Evolutionary conservation across 768 basidiomycete genomes (phyloP), one percentile per base, ranked within the genome.

Genomic region (Rhodotorula babjevae): DNA sequence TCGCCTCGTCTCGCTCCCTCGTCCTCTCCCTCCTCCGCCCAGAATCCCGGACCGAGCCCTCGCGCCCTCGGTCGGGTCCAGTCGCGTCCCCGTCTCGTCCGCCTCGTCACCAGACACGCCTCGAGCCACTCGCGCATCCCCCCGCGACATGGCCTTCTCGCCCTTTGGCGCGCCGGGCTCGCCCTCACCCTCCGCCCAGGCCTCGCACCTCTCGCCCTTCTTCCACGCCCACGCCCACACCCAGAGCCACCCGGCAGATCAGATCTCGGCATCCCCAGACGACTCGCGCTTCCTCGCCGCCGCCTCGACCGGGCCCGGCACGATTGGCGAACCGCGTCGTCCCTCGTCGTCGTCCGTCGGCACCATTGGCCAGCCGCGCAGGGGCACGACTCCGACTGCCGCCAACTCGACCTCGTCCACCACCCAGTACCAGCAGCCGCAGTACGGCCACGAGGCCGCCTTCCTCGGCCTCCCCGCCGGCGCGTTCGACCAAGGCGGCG

Each of bases 281-380:
- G 50, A 52, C 50, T 52, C 50, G 50, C 50, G 50, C 23, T 52
- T 47, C 16, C 59, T 40, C 23, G 64, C 55, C 46, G 29, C 23
- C 40, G 36, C 68, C 46, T 40, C 53, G 46, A 16, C 42, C 62
- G 5, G 27, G 70, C 3, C 60, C 61, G 70, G 44, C 59, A 60
- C 14, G 63, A 64, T 52, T 33, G 69, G 23, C 63, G 71, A 50
- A 63, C 18, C 47, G 19, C 47, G 47, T 49, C 47, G 19, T 15
- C 46, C 15, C 19, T 46, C 46, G 19, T 15, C 50, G 33, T 73
- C 56, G 61, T 73, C 47, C 3, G 49, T 65, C 3, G 73, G 73
- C 1, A 52, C 73, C 9, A 68, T 74, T 47, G 73, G 73, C 19
- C 65, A 74, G 15, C 58, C 58, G 25, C 61, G 73, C 49, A 64